Evolutionary conservation across 768 basidiomycete species (phyloP), one percentile per base, ranked within the genome.

Genomic region (Termitomyces heimii): DNA sequence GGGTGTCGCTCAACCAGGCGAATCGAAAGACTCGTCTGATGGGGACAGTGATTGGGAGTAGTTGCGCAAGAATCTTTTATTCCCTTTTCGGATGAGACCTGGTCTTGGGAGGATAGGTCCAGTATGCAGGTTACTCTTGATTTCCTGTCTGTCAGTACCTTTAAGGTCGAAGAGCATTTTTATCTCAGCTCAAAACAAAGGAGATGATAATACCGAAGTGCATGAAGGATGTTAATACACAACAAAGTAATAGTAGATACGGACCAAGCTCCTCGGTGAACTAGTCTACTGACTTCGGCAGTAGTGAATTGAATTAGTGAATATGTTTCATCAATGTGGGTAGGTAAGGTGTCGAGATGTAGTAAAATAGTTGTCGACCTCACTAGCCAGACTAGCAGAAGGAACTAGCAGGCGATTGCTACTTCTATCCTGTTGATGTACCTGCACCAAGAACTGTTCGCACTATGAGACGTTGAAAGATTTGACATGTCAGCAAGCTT

Each of bases 41-140:
- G 78, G 71, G 1, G 81, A 82, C 47, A 83, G 82, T 64, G 86
- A 88, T 60, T 88, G 86, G 86, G 86, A 88, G 65, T 88, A 70
- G 71, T 47, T 28, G 24, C n/a, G 26, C 26, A 50, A 22, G 20
- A 18, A 24, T 35, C 14, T 24, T 22, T 35, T 3, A 14, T 35
- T 24, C 44, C 26, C 8, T n/a, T 29, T 28, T 29, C 45, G 5
- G 18, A 28, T 10, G 24, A 45, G 13, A 26, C 20, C 32, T 9
- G 3, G 24, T 22, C 48, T 34, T 1, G 32, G 14, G 22, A 24
- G 14, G 20, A 24, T 10, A 9, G n/a, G 31, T 50, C 22, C 13
- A 24, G 34, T 49, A 22, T 32, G 34, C 32, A 8, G 29, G n/a
- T 13, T 13, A 26, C 26, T 29, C 5, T 16, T 10, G 8, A 45